Conservation (phyloP, 2,329 filamentous ascomycete genomes). For the Fusarium tjaetaba region DNA sequence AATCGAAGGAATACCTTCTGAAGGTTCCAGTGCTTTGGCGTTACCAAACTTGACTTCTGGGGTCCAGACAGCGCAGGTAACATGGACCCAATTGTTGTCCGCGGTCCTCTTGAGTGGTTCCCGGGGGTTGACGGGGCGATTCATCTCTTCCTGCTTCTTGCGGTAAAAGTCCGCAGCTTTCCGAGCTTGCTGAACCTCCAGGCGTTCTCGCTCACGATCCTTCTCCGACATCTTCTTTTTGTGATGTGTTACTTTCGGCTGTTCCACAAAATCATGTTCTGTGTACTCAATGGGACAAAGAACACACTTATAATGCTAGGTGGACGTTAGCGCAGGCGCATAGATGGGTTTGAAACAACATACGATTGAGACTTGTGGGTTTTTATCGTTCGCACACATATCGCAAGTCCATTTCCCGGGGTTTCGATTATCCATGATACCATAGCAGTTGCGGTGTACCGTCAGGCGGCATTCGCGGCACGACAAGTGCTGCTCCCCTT, state of each 20-base stretch:
- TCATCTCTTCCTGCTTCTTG: constrained; percentile 83
- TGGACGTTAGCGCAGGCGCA: constrained; percentile 44
- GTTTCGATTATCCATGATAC: constrained; percentile 75
- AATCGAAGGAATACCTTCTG: constrained; percentile 90
- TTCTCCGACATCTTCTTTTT: constrained; percentile 93
- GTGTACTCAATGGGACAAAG: constrained; percentile 87
- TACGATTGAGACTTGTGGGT: constrained; percentile 90
- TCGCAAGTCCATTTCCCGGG: constrained; percentile 92
- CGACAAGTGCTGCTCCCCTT: constrained; percentile 76
- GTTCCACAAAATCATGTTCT: constrained; percentile 84
- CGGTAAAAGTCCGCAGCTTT: constrained; percentile 84
- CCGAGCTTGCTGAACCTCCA: constrained; percentile 84
- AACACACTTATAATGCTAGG: constrained; percentile 87
- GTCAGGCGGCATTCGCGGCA: constrained; percentile 91
- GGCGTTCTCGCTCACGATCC: constrained; percentile 86
- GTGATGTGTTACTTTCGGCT: constrained; percentile 58
- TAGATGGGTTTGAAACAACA: constrained; percentile 48
- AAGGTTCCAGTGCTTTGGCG: constrained; percentile 81
- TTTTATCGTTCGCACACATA: constrained; percentile 94
- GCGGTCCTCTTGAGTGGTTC: constrained; percentile 93
- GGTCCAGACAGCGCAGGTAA: constrained; percentile 90
- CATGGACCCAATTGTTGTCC: constrained; percentile 98
- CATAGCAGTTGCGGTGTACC: constrained; percentile 93
- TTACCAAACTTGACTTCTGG: constrained; percentile 93
- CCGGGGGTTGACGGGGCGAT: constrained; percentile 83